Conservation (phyloP, 495 filamentous ascomycete species). For the Xylaria bambusicola region DNA sequence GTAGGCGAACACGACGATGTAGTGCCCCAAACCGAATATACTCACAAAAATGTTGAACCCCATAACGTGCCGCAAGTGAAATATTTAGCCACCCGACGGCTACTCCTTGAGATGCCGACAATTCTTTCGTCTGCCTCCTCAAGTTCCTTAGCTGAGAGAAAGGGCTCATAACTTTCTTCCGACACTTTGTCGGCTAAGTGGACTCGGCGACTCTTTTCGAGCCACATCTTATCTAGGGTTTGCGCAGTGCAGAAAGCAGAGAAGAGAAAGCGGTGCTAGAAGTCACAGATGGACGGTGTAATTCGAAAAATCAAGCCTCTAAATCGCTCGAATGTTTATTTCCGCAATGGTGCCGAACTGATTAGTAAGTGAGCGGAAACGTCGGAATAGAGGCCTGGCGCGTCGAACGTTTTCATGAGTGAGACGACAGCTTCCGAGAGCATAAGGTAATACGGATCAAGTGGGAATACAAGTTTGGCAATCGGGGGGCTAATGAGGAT, state of each 20-base stretch:
- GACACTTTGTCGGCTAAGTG: neutral
- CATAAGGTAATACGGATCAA: neutral
- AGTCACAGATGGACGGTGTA: neutral
- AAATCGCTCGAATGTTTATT: too few species aligned
- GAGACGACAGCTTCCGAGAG: neutral
- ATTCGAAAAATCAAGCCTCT: neutral
- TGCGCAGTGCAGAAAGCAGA: neutral
- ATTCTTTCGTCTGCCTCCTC: constrained; percentile 1
- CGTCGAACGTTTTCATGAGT: neutral
- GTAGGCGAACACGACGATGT: constrained; percentile 1
- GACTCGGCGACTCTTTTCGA: neutral
- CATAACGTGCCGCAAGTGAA: constrained; percentile 19
- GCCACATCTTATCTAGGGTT: neutral
- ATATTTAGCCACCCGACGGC: neutral
- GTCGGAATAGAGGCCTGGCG: neutral
- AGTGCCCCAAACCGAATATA: constrained; percentile 5
- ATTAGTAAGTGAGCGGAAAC: too few species aligned
- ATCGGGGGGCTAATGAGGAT: neutral
- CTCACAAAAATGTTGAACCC: constrained; percentile 39
- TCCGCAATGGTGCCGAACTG: too few species aligned
- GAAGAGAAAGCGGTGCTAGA: neutral
- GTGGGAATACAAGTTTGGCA: neutral
- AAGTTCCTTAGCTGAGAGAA: neutral
- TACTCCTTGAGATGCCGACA: neutral
- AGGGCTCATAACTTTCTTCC: neutral